A percentile compares a stretch with the other conserved stretches of the same genome.
Conservation (phyloP, 2,329 filamentous ascomycete species). For the Thermothelomyces thermophilus region DNA sequence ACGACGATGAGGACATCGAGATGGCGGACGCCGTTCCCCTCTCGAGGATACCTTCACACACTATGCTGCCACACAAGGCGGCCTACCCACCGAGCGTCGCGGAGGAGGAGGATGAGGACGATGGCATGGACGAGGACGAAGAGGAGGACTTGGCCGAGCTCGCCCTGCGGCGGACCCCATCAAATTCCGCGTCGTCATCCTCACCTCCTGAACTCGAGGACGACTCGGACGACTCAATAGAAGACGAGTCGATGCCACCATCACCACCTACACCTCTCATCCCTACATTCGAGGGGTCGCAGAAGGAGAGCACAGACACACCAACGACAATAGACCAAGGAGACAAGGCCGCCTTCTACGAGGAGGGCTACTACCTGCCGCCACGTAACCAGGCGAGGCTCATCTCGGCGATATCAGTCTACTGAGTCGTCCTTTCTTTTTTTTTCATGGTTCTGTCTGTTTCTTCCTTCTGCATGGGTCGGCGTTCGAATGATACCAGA, state of each 20-base stretch:
- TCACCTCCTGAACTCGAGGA: constrained; percentile 64
- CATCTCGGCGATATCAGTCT: constrained; percentile 51
- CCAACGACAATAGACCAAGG: constrained; percentile 31
- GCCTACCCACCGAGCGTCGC: constrained; percentile 30
- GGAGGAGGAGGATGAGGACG: constrained; percentile 2
- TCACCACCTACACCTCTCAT: constrained; percentile 56
- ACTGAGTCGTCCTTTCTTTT: constrained; percentile 32
- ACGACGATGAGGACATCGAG: constrained; percentile 55
- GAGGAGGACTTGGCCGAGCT: constrained; percentile 61
- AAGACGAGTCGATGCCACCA: constrained; percentile 68
- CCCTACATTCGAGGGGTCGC: constrained; percentile 54
- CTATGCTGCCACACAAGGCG: constrained; percentile 20
- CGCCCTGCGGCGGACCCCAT: constrained; percentile 61
- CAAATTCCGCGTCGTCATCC: constrained; percentile 59
- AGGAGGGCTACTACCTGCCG: constrained; percentile 49
- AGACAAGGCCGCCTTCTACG: constrained; percentile 40
- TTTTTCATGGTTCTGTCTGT: constrained; percentile 10
- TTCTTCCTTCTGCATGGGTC: constrained; percentile 24
- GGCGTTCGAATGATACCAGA: constrained; percentile 27
- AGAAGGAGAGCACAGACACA: constrained; percentile 36
- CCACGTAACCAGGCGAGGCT: constrained; percentile 44
- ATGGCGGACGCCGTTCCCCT: constrained; percentile 45
- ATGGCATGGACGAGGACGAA: constrained; percentile 42
- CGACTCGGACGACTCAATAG: constrained; percentile 63
- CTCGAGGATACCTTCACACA: constrained; percentile 39